A percentile compares a stretch with the other conserved stretches of the same genome.
These are phyloP conservation scores for Phytopythium delawarense DNA, from an alignment of 352 stramenopile species.

Conservation along the genomic window DNA sequence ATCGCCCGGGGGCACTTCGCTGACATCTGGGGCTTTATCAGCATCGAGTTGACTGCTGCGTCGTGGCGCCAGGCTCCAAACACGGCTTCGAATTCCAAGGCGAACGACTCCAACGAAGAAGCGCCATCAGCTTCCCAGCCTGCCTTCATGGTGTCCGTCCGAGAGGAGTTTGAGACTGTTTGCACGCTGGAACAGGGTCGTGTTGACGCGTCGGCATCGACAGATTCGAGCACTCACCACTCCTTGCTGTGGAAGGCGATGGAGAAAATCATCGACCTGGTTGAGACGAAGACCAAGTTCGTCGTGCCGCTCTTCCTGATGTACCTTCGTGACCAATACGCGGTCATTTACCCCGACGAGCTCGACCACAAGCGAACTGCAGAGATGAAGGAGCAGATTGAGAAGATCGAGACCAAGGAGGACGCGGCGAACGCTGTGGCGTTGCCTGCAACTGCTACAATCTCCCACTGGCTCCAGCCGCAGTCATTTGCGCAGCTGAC, in stretches of 20 bases:
- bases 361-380: slow-evolving; percentile 33
- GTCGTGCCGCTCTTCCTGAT: slow-evolving; percentile 81
- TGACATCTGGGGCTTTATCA: slow-evolving; percentile 57
- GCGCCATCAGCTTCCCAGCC: slow-evolving; percentile 1
- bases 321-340: slow-evolving; percentile 83
- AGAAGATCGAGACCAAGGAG: slow-evolving; percentile 29
- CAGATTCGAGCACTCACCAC: slow-evolving; percentile 72
- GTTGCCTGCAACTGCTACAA: not conserved
- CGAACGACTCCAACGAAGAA: slow-evolving; percentile 8
- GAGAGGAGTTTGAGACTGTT: slow-evolving; percentile 39
- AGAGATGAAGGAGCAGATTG: slow-evolving; percentile 45
- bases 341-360: slow-evolving; percentile 69
- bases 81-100: not conserved
- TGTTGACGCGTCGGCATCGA: slow-evolving; percentile 39
- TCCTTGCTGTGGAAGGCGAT: slow-evolving; percentile 78
- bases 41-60: slow-evolving; percentile 42
- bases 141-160: slow-evolving; percentile 8
- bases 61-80: slow-evolving; percentile 30
- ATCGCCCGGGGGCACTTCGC: slow-evolving; percentile 50
- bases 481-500: slow-evolving; percentile 41
- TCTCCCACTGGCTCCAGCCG: slow-evolving; percentile 17
- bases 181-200: slow-evolving; percentile 55
- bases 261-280: slow-evolving; percentile 62
- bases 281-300: slow-evolving; percentile 85
- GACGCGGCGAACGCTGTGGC: not conserved